A percentile compares a stretch with the other conserved stretches of the same genome.
These are phyloP conservation scores for Sungouiozyma ichnusensis DNA, from an alignment of 805 yeast genomes.

Conservation along the genomic window DNA sequence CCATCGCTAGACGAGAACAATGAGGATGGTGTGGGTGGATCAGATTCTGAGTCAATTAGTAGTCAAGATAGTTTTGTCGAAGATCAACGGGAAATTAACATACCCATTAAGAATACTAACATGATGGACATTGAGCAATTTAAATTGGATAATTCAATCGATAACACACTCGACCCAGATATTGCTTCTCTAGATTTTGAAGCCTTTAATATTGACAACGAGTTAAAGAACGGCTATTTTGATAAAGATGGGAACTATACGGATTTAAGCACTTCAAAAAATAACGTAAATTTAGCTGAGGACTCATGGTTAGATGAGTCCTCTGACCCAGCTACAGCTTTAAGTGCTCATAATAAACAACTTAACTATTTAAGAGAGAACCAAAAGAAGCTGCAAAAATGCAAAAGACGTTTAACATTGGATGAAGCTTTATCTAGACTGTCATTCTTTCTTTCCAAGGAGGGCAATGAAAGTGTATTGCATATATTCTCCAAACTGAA, in stretches of 20 bases:
- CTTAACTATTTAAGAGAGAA: constrained; percentile 11
- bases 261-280: constrained; percentile 25
- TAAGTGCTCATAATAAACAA: constrained; percentile 9
- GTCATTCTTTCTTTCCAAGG: constrained; percentile 21
- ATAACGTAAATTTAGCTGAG: constrained; percentile 11
- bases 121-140: constrained; percentile 19
- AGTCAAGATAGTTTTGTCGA: background rate
- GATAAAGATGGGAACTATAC: constrained; percentile 43
- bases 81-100: background rate
- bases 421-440: constrained; percentile 28
- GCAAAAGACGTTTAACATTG: constrained; percentile 14
- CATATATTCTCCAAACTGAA: constrained; percentile 36
- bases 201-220: constrained; percentile 42
- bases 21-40: background rate
- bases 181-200: constrained; percentile 21
- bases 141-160: constrained; percentile 10
- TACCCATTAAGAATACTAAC: constrained; percentile 7
- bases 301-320: constrained; percentile 20
- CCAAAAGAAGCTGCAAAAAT: constrained; percentile 13
- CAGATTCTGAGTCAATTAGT: constrained; percentile 1
- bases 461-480: constrained; percentile 40
- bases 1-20: too few relatives aligned
- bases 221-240: constrained; percentile 38
- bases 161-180: background rate
- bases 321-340: constrained; percentile 7